Conservation (phyloP, 139 green algal genomes). For the Picochlorum sp. region DNA sequence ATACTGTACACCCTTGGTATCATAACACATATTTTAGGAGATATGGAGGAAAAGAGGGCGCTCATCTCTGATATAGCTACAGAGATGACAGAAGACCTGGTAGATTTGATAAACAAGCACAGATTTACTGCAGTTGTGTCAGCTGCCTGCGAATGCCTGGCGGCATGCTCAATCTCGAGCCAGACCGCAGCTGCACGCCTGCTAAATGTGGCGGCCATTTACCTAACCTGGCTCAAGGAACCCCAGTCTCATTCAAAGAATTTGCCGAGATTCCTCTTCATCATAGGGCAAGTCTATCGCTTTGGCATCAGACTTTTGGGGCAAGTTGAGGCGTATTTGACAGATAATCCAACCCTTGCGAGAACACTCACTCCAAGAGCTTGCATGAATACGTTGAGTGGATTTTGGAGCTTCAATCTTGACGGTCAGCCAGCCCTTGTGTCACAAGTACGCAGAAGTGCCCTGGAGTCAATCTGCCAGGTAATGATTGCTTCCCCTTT, state of each 20-base stretch:
- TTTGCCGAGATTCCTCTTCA: constrained; percentile 46
- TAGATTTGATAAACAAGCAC: constrained; percentile 40
- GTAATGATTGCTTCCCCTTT: constrained; percentile 53
- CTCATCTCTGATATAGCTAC: constrained; percentile 8
- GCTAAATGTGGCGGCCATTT: constrained; percentile 12
- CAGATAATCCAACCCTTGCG: neutral
- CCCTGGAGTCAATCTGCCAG: constrained; percentile 55
- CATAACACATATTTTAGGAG: constrained; percentile 26
- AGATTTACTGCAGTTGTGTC: constrained; percentile 33
- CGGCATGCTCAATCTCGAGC: constrained; percentile 29
- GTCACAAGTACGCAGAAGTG: constrained; percentile 30
- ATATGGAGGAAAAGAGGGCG: constrained; percentile 21
- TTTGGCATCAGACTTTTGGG: constrained; percentile 48
- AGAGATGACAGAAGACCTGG: constrained; percentile 48
- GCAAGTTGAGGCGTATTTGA: neutral
- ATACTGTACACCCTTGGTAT: constrained; percentile 53
- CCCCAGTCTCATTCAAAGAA: neutral
- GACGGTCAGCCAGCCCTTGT: constrained; percentile 2
- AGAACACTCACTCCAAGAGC: constrained; percentile 7
- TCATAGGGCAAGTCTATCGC: constrained; percentile 63
- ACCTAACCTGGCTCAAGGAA: constrained; percentile 15
- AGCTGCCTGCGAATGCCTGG: constrained; percentile 37
- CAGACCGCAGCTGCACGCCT: constrained; percentile 22
- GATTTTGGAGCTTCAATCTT: constrained; percentile 13
- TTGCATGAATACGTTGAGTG: constrained; percentile 38